Percentiles rank a stretch among this genome's conserved stretches.
Conservation (phyloP, 306 rosid genomes). For the Cucurbita moschata region DNA sequence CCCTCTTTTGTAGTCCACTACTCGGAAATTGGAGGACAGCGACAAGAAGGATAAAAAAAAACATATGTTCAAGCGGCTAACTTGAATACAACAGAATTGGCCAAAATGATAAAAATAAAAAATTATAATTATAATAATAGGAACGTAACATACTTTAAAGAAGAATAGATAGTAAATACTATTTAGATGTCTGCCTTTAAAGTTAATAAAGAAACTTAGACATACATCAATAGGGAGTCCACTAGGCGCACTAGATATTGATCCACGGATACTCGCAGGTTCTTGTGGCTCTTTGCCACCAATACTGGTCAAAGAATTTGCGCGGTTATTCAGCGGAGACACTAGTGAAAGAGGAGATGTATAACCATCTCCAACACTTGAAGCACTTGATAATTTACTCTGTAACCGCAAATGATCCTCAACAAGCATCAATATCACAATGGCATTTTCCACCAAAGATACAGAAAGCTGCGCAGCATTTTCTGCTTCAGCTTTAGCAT, state of each 20-base stretch:
- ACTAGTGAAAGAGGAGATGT: slow-evolving; percentile 75
- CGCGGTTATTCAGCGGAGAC: slow-evolving; percentile 33
- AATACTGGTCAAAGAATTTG: slow-evolving; percentile 22
- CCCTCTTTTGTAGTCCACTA: neutral
- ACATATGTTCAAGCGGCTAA: neutral
- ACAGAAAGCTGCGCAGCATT: slow-evolving; percentile 88
- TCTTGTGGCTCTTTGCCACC: slow-evolving; percentile 32
- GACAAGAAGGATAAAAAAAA: neutral
- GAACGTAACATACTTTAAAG: too few species aligned
- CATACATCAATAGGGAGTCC: slow-evolving; percentile 75
- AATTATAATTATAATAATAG: too few species aligned
- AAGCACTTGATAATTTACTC: slow-evolving; percentile 52
- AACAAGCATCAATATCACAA: slow-evolving; percentile 94
- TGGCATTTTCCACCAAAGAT: slow-evolving; percentile 87
- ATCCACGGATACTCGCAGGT: slow-evolving; percentile 24
- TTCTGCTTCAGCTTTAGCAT: slow-evolving; percentile 82
- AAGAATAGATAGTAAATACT: neutral
- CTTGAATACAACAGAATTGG: too few species aligned
- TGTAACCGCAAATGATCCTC: slow-evolving; percentile 97
- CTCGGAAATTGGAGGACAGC: neutral
- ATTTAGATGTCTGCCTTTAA: neutral
- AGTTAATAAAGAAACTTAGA: slow-evolving; percentile 2
- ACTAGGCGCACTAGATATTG: slow-evolving; percentile 38
- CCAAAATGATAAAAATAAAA: too few species aligned
- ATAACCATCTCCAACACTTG: slow-evolving; percentile 39